Evolutionary conservation across 23 red algal genomes (phyloP), one percentile per base, ranked within the genome.

Genomic region (Pyropia haitanensis): DNA sequence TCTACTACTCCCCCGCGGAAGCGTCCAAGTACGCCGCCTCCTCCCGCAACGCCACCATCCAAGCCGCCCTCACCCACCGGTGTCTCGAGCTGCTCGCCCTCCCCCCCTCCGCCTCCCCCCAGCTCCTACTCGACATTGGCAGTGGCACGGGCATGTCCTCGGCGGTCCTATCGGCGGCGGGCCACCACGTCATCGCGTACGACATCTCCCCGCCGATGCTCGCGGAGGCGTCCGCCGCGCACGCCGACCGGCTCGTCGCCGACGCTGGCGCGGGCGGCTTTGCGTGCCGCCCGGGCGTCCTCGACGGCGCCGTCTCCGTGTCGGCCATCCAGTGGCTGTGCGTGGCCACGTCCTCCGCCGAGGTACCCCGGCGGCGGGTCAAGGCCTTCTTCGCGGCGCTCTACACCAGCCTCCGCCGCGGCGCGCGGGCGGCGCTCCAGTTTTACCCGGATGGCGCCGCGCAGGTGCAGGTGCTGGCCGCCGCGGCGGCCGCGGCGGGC

Each of bases 311-410:
- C 58, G 53, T 96, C 21, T 88, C 80, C 44, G 85, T 96, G n/a
- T 96, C 92, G 14, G 92, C 80, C 26, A 50, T 96, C 18, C 92
- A 96, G 52, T 96, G 92, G 92, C 73, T 96, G 14, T 96, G 92
- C 54, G 84, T 86, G 14, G 92, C 86, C 5, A 85, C 90, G 28
- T 57, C 58, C 19, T 68, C 83, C 3, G 76, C 68, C 17, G 55
- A 85, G 31, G 75, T 85, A 56, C 92, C 92, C 21, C 64, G 82
- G 29, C 65, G 69, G 76, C 66, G 92, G 6, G 9, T 96, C 13
- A 69, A 70, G 61, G 24, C 27, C 0, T 96, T 96, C 63, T 96
- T 96, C 79, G 61, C 60, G 0, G 58, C 80, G n/a, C 73, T 96
- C 17, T 96, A 96, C 57, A 75, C 80, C 17, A 49, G 84, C 53